Evolutionary conservation across 2,329 filamentous ascomycete genomes (phyloP), one percentile per base, ranked within the genome.

Genomic region (Aspergillus fumigatus): DNA sequence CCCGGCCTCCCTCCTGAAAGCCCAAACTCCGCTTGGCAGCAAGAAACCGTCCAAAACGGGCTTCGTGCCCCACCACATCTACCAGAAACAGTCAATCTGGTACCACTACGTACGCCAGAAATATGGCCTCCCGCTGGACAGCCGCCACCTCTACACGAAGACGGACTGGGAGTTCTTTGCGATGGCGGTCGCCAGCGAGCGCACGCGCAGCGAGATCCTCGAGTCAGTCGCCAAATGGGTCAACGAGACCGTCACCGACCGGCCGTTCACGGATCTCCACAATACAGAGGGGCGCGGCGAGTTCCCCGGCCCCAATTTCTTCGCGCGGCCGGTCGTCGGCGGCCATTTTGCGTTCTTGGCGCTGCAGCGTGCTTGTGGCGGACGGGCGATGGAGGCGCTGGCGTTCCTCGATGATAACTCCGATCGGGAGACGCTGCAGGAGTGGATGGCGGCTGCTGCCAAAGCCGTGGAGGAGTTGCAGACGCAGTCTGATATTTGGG

Each of bases 151-250:
- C 3, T 94, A 94, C 73, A 88, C 90, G 35, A 96, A 96, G 75
- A 91, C 88, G 29, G 91, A 96, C 74, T 96, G 91, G 91, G 88
- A 94, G 65, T 92, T 95, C 71, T 92, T 94, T 72, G 89, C 90
- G 0, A 90, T 91, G 49, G 89, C 90, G 1, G 88, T 95, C 4
- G 84, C 89, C 3, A 86, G 85, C 63, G 82, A 83, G 69, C 75
- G 80, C 56, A 88, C 88, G 1, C 82, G 90, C 53, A 80, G 81
- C 2, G 84, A 88, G 69, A 91, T 95, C 51, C 76, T 94, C 38
- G 81, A 90, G 58, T 83, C 84, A 19, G 87, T 94, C 43, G 89
- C 89, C 1, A 78, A 77, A 55, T 96, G 91, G 91, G 79, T 96
- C 57, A 95, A 94, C 67, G 89, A 95, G 74, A 95, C 90, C 0